Base-by-base conservation (phyloP, 768 basidiomycete species). In the Hypholoma sublateritium region DNA sequence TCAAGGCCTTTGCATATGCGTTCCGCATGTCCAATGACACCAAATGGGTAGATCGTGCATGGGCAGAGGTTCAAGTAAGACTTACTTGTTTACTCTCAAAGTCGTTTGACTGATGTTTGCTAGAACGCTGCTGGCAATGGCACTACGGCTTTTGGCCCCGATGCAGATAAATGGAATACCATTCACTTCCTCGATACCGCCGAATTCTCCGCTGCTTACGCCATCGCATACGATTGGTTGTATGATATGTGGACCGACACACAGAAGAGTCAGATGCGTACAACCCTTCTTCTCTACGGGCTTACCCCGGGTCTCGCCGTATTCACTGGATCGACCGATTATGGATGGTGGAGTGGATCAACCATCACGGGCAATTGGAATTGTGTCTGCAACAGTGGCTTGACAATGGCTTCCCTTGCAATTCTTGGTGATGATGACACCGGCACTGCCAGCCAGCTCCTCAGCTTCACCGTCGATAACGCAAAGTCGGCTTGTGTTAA, bases 221-320 rank as follows among this genome's bases (percentile, higher is more conserved):
- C 82, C 28, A 89, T 95, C 60, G 96, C 88, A 1, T 99, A 98
- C 65, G 97, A 99, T 68, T 99, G 97, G 97, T 67, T 98, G 32
- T 88, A 97, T 70, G 89, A 94, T 53, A 76, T 81, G 52, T 96
- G 89, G 91, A 83, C 82, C 13, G 74, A 80, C 32, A 80, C 84
- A 1, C 93, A 95, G 72, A 88, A 86, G 68, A 72, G 69, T 21
- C 75, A 76, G 47, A 91, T 99, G 61, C 79, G 82, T 65, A 76
- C 69, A 60, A 87, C 86, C 13, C 83, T 98, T 75, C 80, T 94
- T 71, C 75, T 79, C 60, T 88, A 89, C 62, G 97, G 94, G 55
- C 82, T 99, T 24, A 71, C 66, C 55, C 83, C 77, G 42, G 95
- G 95, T 62, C 61, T 84, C 41, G 61, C 64, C 19, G 84, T 83